Conservation (phyloP, 1,139 yeast genomes). For the Debaryomyces singareniensis region DNA sequence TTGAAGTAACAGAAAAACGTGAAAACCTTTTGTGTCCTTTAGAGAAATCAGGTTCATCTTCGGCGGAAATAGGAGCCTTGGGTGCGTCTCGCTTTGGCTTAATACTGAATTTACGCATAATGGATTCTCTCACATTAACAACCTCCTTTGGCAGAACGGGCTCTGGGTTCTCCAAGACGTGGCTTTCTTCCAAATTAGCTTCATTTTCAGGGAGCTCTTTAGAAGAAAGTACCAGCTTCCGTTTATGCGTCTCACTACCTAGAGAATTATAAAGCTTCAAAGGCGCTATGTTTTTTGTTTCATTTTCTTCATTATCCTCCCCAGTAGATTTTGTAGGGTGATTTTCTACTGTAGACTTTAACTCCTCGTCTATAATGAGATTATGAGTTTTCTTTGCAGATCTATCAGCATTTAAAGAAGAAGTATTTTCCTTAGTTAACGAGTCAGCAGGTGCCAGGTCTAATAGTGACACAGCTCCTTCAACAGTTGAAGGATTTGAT, state of each 20-base stretch:
- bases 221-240: no score
- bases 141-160: not conserved
- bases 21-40: constrained; percentile 19
- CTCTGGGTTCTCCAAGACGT: constrained; percentile 1
- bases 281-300: no score
- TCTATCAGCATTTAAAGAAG: constrained; percentile 1
- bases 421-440: constrained; percentile 1
- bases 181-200: no score
- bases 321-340: no score
- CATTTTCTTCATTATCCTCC: no score
- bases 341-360: no score
- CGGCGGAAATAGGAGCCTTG: constrained; percentile 21
- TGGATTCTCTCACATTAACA: not conserved
- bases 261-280: no score
- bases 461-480: no score
- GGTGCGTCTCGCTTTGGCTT: constrained; percentile 45
- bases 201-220: no score
- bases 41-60: constrained; percentile 5
- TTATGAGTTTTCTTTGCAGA: not conserved
- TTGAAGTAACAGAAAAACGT: constrained; percentile 14
- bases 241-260: no score
- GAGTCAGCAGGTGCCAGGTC: constrained; percentile 2
- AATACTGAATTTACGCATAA: constrained; percentile 9
- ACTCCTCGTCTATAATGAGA: not conserved
- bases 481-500: no score